Base-by-base conservation (phyloP, 139 green algal genomes). In the Haematococcus sp. region DNA sequence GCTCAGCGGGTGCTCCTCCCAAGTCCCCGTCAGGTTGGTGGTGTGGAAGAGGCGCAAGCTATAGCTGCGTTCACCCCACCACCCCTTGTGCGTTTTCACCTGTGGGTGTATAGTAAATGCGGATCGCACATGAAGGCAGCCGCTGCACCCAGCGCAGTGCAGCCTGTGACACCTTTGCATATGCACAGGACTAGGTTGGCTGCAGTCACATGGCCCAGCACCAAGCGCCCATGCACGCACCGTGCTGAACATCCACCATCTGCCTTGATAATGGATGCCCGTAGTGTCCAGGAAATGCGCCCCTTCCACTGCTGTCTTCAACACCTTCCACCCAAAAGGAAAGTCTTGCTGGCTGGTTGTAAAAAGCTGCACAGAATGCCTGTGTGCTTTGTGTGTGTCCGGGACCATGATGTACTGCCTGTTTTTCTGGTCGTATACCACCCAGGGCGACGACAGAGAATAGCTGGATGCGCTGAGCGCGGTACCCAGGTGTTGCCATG, bases 221-320 rank as follows among this genome's bases (percentile, higher is more conserved):
- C 40, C 40, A 49, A 15, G 19, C 20, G 11, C 52, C 19, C 20
- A 27, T 60, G 52, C 52, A 60, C 52, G 52, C 61, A 68, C 61
- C 61, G 68, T 73, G 2, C 49, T 73, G 51, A 64, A 73, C 11
- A 73, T 60, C 68, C 68, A 73, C 68, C 68, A 73, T 27, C n/a
- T 25, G 49, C 51, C 68, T 27, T 51, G 28, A 49, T 73, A 31
- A 17, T 54, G 51, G 20, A 33, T 34, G 25, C 28, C 17, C 23
- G 22, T 58, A 5, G 61, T 68, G 32, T 68, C 61, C 33, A 68
- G 13, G 33, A 68, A 68, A 31, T 68, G 61, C 17, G 31, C 61
- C 5, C 32, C 61, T 27, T 31, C 52, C 17, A 31, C 61, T 25
- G 32, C 61, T n/a, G 31, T 25, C 61, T 68, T 68, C 20, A 43